Conservation (phyloP, 345 rosid species). For the Syzygium oleosum region DNA sequence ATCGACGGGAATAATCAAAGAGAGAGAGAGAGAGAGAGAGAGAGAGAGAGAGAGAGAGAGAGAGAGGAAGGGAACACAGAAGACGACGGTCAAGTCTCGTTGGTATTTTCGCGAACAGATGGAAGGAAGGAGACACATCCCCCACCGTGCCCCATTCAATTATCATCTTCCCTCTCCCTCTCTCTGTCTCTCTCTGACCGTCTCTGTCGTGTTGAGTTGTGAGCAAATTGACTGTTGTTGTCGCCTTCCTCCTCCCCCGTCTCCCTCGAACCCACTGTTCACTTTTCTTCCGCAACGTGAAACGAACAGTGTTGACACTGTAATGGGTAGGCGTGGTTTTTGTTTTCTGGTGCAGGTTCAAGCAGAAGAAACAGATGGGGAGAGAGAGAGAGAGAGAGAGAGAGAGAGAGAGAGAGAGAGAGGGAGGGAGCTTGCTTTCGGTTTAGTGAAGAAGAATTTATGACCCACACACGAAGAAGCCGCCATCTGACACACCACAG, state of each 20-base stretch:
- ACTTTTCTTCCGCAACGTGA: background rate
- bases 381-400: background rate
- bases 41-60: background rate
- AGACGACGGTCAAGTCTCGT: background rate
- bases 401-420: background rate
- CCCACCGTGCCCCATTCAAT: background rate
- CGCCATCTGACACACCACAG: background rate
- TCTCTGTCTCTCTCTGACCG: background rate
- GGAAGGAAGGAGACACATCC: constrained; percentile 31
- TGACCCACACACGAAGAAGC: background rate
- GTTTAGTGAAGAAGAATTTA: background rate
- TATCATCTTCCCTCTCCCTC: background rate
- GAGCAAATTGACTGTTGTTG: constrained; percentile 22
- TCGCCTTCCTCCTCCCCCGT: constrained; percentile 7
- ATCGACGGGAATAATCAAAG: background rate
- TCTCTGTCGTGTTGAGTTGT: constrained; percentile 29
- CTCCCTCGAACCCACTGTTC: background rate
- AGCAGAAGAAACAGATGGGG: background rate
- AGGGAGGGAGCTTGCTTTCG: background rate
- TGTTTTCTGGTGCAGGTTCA: background rate
- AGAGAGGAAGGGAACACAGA: background rate
- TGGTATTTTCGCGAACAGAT: constrained; percentile 14
- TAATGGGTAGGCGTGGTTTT: background rate
- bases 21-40: background rate
- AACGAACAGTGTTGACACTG: background rate